A percentile compares a stretch with the other conserved stretches of the same genome.
phyloP scores from a whole-genome alignment of 1,284 basidiomycete species.

The Chalciporus piperatoides region DNA sequence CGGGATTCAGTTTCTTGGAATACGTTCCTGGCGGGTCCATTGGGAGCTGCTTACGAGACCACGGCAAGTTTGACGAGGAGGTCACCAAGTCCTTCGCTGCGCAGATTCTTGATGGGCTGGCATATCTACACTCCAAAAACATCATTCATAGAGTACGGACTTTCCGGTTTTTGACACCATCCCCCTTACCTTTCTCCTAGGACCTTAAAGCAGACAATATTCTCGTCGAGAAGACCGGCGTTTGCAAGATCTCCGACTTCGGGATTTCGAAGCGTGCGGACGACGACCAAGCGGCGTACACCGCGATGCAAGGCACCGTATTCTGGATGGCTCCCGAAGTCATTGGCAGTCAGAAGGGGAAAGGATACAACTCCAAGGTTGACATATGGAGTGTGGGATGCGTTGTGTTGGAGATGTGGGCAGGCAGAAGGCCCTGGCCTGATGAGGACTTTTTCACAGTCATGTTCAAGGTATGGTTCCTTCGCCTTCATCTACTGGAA shows the following conservation, averaged over 20 bases:
- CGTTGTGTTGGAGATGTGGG: constrained; percentile 98
- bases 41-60: constrained; percentile 87
- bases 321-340: constrained; percentile 99
- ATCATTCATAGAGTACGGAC: constrained; percentile 84
- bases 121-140: constrained; percentile 88
- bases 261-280: constrained; percentile 91
- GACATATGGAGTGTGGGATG: constrained; percentile 99
- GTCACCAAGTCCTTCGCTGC: constrained; percentile 91
- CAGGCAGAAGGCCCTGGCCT: constrained; percentile 90
- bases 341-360: constrained; percentile 70
- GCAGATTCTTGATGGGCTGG: constrained; percentile 90
- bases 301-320: constrained; percentile 94
- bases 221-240: constrained; percentile 87
- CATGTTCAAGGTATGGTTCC: constrained; percentile 79
- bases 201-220: constrained; percentile 99
- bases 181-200: constrained; percentile 36
- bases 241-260: constrained; percentile 99
- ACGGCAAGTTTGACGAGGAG: constrained; percentile 90
- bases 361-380: constrained; percentile 92
- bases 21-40: constrained; percentile 98
- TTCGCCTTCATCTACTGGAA: neutral
- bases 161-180: neutral
- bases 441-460: constrained; percentile 88
- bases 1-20: constrained; percentile 78
- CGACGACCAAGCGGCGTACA: constrained; percentile 80